A percentile compares a stretch with the other conserved stretches of the same genome.
These are phyloP conservation scores for Fusarium anguioides DNA, from an alignment of 2,329 filamentous ascomycete genomes.

Conservation along the genomic window DNA sequence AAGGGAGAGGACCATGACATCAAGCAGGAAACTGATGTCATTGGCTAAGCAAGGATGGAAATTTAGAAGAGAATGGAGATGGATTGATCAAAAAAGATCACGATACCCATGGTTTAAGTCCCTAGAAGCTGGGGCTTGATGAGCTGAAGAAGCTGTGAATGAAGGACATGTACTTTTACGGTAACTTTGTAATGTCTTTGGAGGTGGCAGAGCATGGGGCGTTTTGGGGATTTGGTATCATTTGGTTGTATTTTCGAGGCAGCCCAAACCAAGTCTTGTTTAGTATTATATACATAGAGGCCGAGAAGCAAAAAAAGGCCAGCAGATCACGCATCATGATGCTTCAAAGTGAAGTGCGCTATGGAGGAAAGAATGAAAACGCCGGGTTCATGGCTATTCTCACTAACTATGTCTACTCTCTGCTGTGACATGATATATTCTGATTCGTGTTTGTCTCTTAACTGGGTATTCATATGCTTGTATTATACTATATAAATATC, in stretches of 20 bases:
- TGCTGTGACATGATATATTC: not conserved
- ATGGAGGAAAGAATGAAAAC: constrained; percentile 41
- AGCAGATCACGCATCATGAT: constrained; percentile 35
- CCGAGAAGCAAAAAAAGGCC: constrained; percentile 32
- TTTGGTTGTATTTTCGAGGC: constrained; percentile 19
- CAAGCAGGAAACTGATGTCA: constrained; percentile 55
- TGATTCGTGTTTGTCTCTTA: not conserved
- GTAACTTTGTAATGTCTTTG: constrained; percentile 44
- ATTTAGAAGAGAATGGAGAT: constrained; percentile 16
- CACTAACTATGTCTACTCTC: not conserved
- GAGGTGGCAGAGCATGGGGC: constrained; percentile 46
- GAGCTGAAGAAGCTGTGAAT: constrained; percentile 33
- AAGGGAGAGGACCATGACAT: constrained; percentile 63
- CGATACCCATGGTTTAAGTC: constrained; percentile 37
- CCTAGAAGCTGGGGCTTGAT: constrained; percentile 23
- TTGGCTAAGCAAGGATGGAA: constrained; percentile 45
- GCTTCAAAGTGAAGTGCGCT: constrained; percentile 31
- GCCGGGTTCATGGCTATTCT: constrained; percentile 32
- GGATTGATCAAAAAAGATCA: constrained; percentile 34
- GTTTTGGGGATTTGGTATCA: constrained; percentile 38
- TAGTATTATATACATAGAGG: constrained; percentile 43
- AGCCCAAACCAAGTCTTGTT: constrained; percentile 28
- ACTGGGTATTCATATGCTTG: not conserved
- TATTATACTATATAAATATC: not conserved
- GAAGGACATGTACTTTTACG: constrained; percentile 47